Evolutionary conservation across 108 stramenopile species (phyloP).

Genomic region (Epithemia pelagica): DNA sequence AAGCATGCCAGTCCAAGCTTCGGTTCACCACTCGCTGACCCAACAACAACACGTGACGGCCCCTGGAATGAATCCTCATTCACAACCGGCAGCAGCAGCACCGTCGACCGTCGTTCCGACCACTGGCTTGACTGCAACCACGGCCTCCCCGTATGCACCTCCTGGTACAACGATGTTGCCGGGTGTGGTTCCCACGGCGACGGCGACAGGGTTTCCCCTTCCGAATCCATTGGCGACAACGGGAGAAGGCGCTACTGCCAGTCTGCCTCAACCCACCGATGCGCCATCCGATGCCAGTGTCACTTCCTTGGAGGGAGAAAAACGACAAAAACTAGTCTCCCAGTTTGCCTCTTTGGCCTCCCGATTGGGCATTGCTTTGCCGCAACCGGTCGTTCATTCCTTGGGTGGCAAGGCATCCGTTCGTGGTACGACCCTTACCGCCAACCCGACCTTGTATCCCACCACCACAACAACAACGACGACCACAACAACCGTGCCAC

Average conservation of each 20-base stretch:
- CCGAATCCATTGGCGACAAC: background rate
- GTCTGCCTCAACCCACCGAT: background rate
- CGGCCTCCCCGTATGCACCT: no score
- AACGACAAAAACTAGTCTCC: conserved; percentile 35
- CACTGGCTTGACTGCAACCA: background rate
- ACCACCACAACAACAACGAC: no score
- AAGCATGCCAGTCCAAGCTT: no score
- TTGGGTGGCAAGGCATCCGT: conserved; percentile 31
- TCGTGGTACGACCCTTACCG: no score
- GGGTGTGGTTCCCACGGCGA: no score
- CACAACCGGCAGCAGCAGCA: background rate
- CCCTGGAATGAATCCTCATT: background rate
- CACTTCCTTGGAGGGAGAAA: conserved; percentile 8
- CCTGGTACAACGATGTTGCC: no score
- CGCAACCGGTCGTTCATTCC: conserved; percentile 27
- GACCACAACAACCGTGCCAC: background rate
- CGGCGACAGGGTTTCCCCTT: background rate
- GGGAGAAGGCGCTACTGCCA: background rate
- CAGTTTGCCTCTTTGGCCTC: conserved; percentile 55
- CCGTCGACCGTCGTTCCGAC: background rate
- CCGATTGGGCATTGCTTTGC: conserved; percentile 44
- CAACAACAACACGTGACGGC: background rate
- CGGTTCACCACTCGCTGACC: no score
- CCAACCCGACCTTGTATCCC: no score
- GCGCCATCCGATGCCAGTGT: background rate